Conservation (phyloP, 2,329 filamentous ascomycete genomes). For the Pseudomassariella vexata region DNA sequence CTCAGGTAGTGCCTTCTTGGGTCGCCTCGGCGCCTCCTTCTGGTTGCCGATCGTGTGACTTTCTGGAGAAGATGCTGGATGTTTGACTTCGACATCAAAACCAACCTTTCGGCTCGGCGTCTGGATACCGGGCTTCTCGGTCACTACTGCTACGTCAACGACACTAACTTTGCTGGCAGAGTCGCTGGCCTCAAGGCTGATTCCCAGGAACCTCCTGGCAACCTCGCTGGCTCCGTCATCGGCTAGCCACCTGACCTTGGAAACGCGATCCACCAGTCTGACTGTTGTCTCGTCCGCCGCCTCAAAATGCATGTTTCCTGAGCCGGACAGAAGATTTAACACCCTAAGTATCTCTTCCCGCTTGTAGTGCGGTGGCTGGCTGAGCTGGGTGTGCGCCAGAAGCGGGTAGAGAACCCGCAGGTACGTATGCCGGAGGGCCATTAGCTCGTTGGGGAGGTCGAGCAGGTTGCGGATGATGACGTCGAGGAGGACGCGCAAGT, state of each 20-base stretch:
- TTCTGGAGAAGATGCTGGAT: conserved; percentile 1
- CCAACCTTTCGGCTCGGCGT: conserved; percentile 62
- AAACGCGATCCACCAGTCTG: conserved; percentile 70
- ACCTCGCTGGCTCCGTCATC: conserved; percentile 32
- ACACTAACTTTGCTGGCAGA: conserved; percentile 72
- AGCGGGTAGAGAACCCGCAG: conserved; percentile 87
- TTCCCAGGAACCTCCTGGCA: conserved; percentile 59
- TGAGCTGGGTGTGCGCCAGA: conserved; percentile 85
- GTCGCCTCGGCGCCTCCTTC: conserved; percentile 19
- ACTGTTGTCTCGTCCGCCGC: conserved; percentile 76
- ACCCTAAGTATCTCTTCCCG: conserved; percentile 75
- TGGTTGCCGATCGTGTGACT: conserved; percentile 6
- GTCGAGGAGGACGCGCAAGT: conserved; percentile 87
- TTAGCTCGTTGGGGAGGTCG: conserved; percentile 80
- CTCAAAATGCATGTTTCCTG: conserved; percentile 67
- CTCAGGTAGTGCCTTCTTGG: conserved; percentile 45
- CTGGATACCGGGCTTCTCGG: conserved; percentile 75
- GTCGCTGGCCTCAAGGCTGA: conserved; percentile 60
- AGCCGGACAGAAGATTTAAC: conserved; percentile 64
- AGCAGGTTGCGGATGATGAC: conserved; percentile 96
- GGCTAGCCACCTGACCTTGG: conserved; percentile 64
- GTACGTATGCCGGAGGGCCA: conserved; percentile 82
- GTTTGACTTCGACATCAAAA: conserved; percentile 15
- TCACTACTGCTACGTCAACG: conserved; percentile 70
- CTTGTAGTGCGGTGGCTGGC: conserved; percentile 85